Evolutionary conservation across 257 asterid species (phyloP), one percentile per base, ranked within the genome.

Genomic region (Henckelia pumila): DNA sequence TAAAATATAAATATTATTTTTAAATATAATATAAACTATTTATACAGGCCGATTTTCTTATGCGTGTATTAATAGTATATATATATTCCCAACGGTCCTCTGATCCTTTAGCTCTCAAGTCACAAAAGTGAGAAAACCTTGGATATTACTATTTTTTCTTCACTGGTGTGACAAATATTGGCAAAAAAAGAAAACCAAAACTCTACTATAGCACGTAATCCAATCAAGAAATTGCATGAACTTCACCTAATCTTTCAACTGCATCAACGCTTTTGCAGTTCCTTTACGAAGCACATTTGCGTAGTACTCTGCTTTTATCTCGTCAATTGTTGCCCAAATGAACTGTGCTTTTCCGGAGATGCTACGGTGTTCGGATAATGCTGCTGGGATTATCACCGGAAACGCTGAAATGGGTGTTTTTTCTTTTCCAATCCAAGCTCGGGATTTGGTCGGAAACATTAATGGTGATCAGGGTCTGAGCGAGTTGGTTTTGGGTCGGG

Each of bases 381-480:
- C 44, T 3, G 44, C 44, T 3, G 44, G 14, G 14, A 35, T 3
- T 35, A 35, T 40, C 5, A 68, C 84, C 7, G 83, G 59, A 26
- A 77, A 56, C 4, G 10, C 30, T 3, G 83, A 74, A 53, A 67
- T 80, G 83, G 74, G 80, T 59, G 83, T 82, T 4, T 40, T 40
- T 40, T 40, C 50, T 40, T 40, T 13, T 11, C 50, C 50, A 40
- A 10, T 40, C 6, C 50, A 40, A 40, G 71, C 79, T 79, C 1
- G 2, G 89, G 84, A 22, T 26, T 58, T 19, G 7, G 6, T 28
- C 30, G 30, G 30, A 28, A 28, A 28, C n/a, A n/a, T 73, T 35
- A 8, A 68, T 44, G 35, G 61, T 11, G 89, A 89, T 73, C 84
- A 76, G 55, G 80, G 81, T n/a, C 74, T 81, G 25, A 78, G 71